Base-by-base conservation (phyloP, 2,329 filamentous ascomycete genomes). In the Onygenales sp. region DNA sequence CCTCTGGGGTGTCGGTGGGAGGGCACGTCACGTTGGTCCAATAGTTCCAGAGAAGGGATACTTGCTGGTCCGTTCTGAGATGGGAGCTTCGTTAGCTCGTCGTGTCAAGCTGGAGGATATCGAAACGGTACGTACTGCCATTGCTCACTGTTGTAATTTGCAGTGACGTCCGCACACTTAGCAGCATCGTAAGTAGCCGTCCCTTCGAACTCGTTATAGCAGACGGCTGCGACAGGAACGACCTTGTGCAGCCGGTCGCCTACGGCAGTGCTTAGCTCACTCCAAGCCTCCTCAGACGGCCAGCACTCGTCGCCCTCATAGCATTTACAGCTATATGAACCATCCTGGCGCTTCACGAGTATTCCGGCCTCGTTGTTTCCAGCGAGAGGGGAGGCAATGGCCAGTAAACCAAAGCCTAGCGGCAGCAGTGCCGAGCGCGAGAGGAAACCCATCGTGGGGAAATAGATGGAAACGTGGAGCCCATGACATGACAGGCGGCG, bases 261-360 rank as follows among this genome's bases (percentile, higher is more conserved):
- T 1, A 83, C 66, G 1, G 79, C 74, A 10, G 60, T 49, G 59
- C 83, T 82, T 49, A 84, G 73, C 0, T 59, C 51, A 4, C 65
- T 57, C 80, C 81, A 84, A 2, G 65, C 63, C 0, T 59, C 45
- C 0, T 56, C 27, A 0, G 65, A 63, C 0, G 81, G 81, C 79
- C 81, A 85, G 60, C 70, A 74, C 0, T 56, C n/a, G 53, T 82
- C 77, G n/a, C 73, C 74, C 0, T 80, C 80, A 36, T 77, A 70
- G 62, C 72, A 78, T 51, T 47, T 47, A 14, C 44, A 47, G 17
- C 27, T 33, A 2, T 47, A 47, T n/a, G n/a, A 27, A 4, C 44
- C 44, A 10, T 31, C 44, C 44, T 47, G 44, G 21, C 21, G 44
- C 8, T 14, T n/a, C 2, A 11, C 31, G 10, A 32, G 7, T 10